phyloP scores from a whole-genome alignment of 805 yeast genomes.

The Komagataella phaffii region DNA sequence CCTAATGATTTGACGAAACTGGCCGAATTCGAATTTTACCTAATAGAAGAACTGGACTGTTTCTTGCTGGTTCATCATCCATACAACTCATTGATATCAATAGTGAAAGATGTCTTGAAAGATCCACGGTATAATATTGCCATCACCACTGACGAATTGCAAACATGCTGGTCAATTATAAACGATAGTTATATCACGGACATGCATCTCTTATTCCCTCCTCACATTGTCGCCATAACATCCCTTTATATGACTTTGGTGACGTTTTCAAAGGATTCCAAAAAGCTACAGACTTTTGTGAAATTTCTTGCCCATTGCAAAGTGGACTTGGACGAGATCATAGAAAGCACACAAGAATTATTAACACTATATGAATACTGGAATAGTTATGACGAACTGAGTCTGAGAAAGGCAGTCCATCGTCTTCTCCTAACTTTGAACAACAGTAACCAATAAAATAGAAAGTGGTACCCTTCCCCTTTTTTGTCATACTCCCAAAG shows the following conservation, averaged over 20 bases:
- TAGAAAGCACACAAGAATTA: conserved; percentile 76
- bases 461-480: not conserved
- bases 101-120: conserved; percentile 27
- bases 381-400: conserved; percentile 70
- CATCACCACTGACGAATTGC: conserved; percentile 55
- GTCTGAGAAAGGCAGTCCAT: conserved; percentile 35
- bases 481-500: not conserved
- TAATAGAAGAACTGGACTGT: conserved; percentile 77
- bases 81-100: conserved; percentile 45
- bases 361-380: conserved; percentile 72
- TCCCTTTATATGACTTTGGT: conserved; percentile 71
- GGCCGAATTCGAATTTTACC: conserved; percentile 91
- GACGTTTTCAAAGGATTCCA: conserved; percentile 15
- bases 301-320: conserved; percentile 64
- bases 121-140: conserved; percentile 12
- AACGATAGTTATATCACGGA: conserved; percentile 89
- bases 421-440: conserved; percentile 13
- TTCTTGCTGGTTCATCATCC: conserved; percentile 68
- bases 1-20: conserved; percentile 84
- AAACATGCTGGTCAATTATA: conserved; percentile 78
- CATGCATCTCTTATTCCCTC: conserved; percentile 70
- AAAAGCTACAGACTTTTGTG: conserved; percentile 22
- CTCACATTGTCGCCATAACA: conserved; percentile 76
- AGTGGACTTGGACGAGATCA: conserved; percentile 62
- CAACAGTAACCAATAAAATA: not conserved